Base-by-base conservation (phyloP, 176 grass and related monocot species). In the Raddia distichophylla region DNA sequence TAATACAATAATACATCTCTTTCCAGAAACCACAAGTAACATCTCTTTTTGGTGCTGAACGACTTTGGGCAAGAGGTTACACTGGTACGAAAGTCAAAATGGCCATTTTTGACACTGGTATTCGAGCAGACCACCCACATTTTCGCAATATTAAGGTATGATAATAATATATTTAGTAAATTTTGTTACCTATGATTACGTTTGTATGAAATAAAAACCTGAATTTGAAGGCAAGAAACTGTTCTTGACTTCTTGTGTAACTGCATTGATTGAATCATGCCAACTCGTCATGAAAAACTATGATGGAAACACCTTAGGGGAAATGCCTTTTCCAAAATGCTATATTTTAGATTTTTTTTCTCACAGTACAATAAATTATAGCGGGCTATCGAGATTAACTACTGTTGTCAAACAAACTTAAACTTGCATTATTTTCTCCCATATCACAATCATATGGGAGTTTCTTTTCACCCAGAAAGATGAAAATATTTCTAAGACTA, bases 61-160 rank as follows among this genome's bases (percentile, higher is more conserved):
- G 84, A 80, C 85, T 98, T 51, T 98, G 93, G 96, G 82, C 43
- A 54, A 93, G 86, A 89, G 96, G 93, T 5, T 95, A 90, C 78
- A 98, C 91, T 67, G 93, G 93, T 83, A 82, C 51, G 44, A 95
- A 93, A 86, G 96, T 98, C 55, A 98, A 93, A 84, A 98, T 98
- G 93, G 96, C 96, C 64, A 98, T 98, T 88, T 98, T 98, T 88
- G 96, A 98, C 72, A 98, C 96, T 67, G 96, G 93, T 73, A 98
- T 98, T 82, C 92, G 96, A 53, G 90, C 90, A 11, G 84, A 98
- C 72, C 96, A 98, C 44, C 96, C 91, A 45, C 96, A 98, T 74
- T 98, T 98, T 73, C 89, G 93, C 37, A 98, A 98, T 85, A 98
- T 98, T 86, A 98, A 95, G 96, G 96, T 97, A 92, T 42, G 76